Evolutionary conservation across 176 grass and related monocot species (phyloP), one percentile per base, ranked within the genome.

Genomic region (Saccharum officinarum): DNA sequence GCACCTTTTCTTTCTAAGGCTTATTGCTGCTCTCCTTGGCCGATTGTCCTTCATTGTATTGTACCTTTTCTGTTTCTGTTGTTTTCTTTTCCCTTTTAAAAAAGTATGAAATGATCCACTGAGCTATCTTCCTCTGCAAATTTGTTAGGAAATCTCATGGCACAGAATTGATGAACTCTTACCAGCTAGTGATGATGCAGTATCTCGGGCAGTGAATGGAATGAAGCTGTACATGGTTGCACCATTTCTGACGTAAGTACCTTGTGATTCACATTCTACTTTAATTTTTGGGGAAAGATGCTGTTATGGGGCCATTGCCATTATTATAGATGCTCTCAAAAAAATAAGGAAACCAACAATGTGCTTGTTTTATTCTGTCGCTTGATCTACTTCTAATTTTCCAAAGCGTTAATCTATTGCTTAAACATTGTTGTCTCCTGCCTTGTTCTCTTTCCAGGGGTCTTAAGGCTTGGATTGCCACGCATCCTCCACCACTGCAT

Each of bases 141-240:
- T 72, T 39, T 82, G 46, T 17, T 86, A 98, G 96, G 96, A 95
- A 76, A 98, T 98, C 76, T 94, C 93, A 36, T 98, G 96, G 96
- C 93, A 95, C 34, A 95, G 79, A 73, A 76, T 98, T 55, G 96
- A 98, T 68, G 96, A 98, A 45, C 96, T 98, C 25, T 90, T 92
- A 65, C 96, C 96, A 75, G 91, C 91, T 92, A 63, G 89, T 64
- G 91, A 98, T 83, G 91, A 93, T 42, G 88, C 87, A 72, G 86
- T 94, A 64, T 95, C 96, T 85, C 93, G 93, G 63, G 91, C 87
- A 81, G 65, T 94, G 59, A 98, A 90, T 89, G 96, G 96, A 52
- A 57, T 98, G 69, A 98, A 95, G 83, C 91, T 98, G 67, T 98
- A 98, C 84, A 98, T 98, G 96, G 96, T 98, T 39, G 91, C 96